phyloP scores from a whole-genome alignment of 2,329 filamentous ascomycete genomes.

The Penicillium sp. region DNA sequence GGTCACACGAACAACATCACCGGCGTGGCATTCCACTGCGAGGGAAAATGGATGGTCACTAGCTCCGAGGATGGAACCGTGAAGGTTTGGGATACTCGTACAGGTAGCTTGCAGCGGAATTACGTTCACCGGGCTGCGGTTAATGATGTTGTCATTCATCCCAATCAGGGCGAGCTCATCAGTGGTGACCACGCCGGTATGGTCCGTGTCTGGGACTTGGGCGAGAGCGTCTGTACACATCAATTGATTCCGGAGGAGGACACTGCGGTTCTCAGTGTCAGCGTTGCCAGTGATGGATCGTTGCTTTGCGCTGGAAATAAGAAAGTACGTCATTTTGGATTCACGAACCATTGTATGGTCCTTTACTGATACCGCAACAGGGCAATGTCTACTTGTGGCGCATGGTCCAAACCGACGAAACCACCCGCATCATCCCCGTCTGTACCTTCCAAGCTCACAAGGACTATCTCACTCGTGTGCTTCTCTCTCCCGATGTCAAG shows the following conservation, averaged over 20 bases:
- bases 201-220: slow-evolving; percentile 92
- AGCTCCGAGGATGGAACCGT: slow-evolving; percentile 95
- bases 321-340: slow-evolving; percentile 52
- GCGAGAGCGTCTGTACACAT: slow-evolving; percentile 95
- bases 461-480: slow-evolving; percentile 87
- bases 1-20: slow-evolving; percentile 96
- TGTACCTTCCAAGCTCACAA: slow-evolving; percentile 88
- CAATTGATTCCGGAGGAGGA: slow-evolving; percentile 96
- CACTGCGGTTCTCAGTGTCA: slow-evolving; percentile 88
- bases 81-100: slow-evolving; percentile 94
- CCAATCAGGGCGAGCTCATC: slow-evolving; percentile 97
- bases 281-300: slow-evolving; percentile 89
- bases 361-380: slow-evolving; percentile 46
- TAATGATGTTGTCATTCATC: slow-evolving; percentile 99
- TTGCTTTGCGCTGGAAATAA: slow-evolving; percentile 93
- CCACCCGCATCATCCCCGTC: slow-evolving; percentile 79
- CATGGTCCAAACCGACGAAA: slow-evolving; percentile 77
- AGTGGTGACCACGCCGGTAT: slow-evolving; percentile 91
- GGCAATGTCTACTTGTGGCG: slow-evolving; percentile 98
- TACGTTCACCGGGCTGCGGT: slow-evolving; percentile 86
- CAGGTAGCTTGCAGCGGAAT: slow-evolving; percentile 82
- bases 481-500: slow-evolving; percentile 89
- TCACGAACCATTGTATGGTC: background rate
- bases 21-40: slow-evolving; percentile 94
- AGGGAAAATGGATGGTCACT: slow-evolving; percentile 99